Base-by-base conservation (phyloP, 2,329 filamentous ascomycete genomes). In the Graphiopsis chlorocephala region DNA sequence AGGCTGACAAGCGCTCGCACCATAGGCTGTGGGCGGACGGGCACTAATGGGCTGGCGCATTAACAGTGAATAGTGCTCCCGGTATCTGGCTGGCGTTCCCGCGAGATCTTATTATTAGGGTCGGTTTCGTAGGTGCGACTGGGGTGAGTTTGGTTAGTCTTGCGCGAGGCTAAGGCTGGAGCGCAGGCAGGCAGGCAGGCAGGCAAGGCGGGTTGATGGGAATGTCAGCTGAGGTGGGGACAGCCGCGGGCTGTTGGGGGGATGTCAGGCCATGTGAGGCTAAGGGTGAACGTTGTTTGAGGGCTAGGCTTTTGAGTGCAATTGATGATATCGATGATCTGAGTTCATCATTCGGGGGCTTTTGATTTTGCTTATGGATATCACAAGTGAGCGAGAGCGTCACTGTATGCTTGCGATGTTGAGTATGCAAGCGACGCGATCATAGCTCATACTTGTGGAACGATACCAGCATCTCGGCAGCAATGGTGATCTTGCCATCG, bases 21-120 rank as follows among this genome's bases (percentile, higher is more conserved):
- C 17, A 56, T 38, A 56, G 53, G 53, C 31, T 38, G 53, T 14
- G 28, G 4, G n/a, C 2, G 6, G 7, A 4, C 53, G 53, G 53
- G 20, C 29, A 20, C 53, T 56, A 56, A 56, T 23, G 53, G 53
- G n/a, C 53, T 56, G 53, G 53, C 29, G 53, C 53, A 31, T 38
- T 56, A 56, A 56, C 31, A 23, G 53, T 38, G n/a, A 31, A 38
- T 56, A 56, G 53, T 56, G 53, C 53, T 25, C 26, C 17, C 26
- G 38, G 38, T 45, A 45, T 45, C 38, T 45, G 38, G 38, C 38
- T 45, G 38, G 38, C 38, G 38, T 20, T 20, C 38, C 38, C 38
- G n/a, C 38, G 38, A 11, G 38, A 45, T 45, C 8, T n/a, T n/a
- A n/a, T 45, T 45, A 20, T 20, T 20, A 45, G 38, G 38, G 38